Base-by-base conservation (phyloP, 1,284 basidiomycete species). In the Microbotryomycetes sp. region DNA sequence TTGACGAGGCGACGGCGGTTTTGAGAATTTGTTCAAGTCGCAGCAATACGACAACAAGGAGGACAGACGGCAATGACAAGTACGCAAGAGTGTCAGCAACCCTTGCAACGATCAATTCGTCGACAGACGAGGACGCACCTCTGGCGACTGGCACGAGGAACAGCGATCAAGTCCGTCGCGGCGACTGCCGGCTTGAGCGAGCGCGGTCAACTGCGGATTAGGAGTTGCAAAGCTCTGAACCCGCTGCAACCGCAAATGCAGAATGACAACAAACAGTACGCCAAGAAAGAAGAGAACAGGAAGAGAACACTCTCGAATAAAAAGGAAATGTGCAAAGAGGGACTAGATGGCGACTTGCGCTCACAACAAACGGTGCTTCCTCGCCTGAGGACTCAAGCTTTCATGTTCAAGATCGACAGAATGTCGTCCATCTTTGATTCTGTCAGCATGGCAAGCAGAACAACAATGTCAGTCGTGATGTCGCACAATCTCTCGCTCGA, bases 371-470 rank as follows among this genome's bases (percentile, higher is more conserved):
- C n/a, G n/a, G n/a, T n/a, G n/a, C n/a, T n/a, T n/a, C n/a, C n/a
- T n/a, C n/a, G n/a, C n/a, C n/a, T n/a, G n/a, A n/a, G n/a, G n/a
- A n/a, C n/a, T n/a, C n/a, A n/a, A n/a, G n/a, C n/a, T n/a, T 42
- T 42, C 12, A 52, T 52, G n/a, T 29, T 30, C 12, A 52, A 30
- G n/a, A 52, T 19, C n/a, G 25, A 19, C 50, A 52, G 30, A n/a
- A 52, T 52, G 30, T 52, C 50, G 4, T 52, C 50, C 50, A 52
- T 5, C 50, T 52, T 52, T 9, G 26, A 28, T 29, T 28, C 50
- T 52, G 50, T 28, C 14, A 14, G 28, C 23, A 14, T 29, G 23
- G 28, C 22, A 29, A 9, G 4, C 16, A 16, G 28, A 25, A 51
- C n/a, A n/a, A 22, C 49, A 51, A 25, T 25, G 25, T 51, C 16